These are phyloP conservation scores for Candida glucosophila DNA, from an alignment of 1,139 yeast species.

Conservation along the genomic window DNA sequence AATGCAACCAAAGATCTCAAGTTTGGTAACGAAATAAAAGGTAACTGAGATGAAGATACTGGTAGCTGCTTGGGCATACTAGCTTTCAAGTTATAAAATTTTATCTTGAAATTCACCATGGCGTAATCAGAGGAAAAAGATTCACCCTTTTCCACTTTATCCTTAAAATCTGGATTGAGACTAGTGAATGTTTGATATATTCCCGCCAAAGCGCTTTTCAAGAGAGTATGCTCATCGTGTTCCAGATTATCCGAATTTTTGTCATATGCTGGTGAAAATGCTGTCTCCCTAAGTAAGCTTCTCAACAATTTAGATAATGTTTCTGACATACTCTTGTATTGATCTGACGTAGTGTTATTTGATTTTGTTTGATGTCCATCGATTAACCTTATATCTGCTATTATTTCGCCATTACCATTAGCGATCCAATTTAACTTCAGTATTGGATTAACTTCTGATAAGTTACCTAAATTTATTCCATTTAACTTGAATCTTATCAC, in stretches of 20 bases:
- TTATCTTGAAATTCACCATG: constrained; percentile 56
- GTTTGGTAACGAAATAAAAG: constrained; percentile 51
- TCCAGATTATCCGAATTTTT: constrained; percentile 3
- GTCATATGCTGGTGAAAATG: too few species aligned
- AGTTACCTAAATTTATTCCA: constrained; percentile 47
- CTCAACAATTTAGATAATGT: constrained; percentile 19
- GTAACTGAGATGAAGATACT: constrained; percentile 38
- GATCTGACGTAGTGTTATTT: constrained; percentile 12
- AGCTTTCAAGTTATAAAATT: constrained; percentile 55
- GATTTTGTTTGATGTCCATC: constrained; percentile 14
- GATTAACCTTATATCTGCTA: constrained; percentile 67
- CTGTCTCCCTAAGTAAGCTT: constrained; percentile 19
- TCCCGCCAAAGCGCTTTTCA: constrained; percentile 36
- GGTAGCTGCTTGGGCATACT: constrained; percentile 48
- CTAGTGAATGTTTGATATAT: constrained; percentile 33
- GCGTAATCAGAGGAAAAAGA: constrained; percentile 38
- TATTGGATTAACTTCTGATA: constrained; percentile 22
- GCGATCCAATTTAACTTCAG: constrained; percentile 62
- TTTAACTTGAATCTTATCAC: constrained; percentile 57
- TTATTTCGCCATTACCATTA: constrained; percentile 60
- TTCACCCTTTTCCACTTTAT: constrained; percentile 3
- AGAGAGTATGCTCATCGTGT: constrained; percentile 17
- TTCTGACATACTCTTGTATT: constrained; percentile 18
- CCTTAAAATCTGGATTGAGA: constrained; percentile 2
- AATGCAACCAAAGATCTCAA: constrained; percentile 53